Evolutionary conservation across 1,139 yeast genomes (phyloP).

Genomic region (Hanseniaspora gamundiae): DNA sequence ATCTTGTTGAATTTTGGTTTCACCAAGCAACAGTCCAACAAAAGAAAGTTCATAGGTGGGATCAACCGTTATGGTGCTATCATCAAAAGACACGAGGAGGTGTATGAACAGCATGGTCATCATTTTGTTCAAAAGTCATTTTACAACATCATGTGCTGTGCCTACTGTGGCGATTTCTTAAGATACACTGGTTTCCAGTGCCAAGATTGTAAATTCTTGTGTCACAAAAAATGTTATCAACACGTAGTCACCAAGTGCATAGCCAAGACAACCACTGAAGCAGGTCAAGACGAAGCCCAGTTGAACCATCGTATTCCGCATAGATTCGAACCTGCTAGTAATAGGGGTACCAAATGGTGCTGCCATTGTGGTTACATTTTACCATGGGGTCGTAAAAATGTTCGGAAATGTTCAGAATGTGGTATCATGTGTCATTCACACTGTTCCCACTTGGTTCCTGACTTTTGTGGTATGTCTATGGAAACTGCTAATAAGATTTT

Average conservation of each 20-base stretch:
- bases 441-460: constrained; percentile 92
- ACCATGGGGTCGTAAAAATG: constrained; percentile 91
- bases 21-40: constrained; percentile 48
- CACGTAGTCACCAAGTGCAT: constrained; percentile 94
- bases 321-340: constrained; percentile 79
- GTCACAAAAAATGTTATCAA: constrained; percentile 89
- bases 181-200: constrained; percentile 94
- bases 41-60: constrained; percentile 35
- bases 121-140: constrained; percentile 92
- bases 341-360: constrained; percentile 97
- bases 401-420: constrained; percentile 92
- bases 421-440: constrained; percentile 88
- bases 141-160: constrained; percentile 93
- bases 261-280: constrained; percentile 76
- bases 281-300: constrained; percentile 78
- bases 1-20: constrained; percentile 67
- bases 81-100: constrained; percentile 87
- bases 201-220: constrained; percentile 86
- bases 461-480: constrained; percentile 97
- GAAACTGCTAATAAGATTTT: constrained; percentile 88
- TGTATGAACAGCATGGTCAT: constrained; percentile 93
- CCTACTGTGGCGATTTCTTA: constrained; percentile 88
- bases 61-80: constrained; percentile 98
- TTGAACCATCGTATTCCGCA: constrained; percentile 95
- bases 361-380: constrained; percentile 95